Base-by-base conservation (phyloP, 345 rosid species). In the Schrenkiella parvula region DNA sequence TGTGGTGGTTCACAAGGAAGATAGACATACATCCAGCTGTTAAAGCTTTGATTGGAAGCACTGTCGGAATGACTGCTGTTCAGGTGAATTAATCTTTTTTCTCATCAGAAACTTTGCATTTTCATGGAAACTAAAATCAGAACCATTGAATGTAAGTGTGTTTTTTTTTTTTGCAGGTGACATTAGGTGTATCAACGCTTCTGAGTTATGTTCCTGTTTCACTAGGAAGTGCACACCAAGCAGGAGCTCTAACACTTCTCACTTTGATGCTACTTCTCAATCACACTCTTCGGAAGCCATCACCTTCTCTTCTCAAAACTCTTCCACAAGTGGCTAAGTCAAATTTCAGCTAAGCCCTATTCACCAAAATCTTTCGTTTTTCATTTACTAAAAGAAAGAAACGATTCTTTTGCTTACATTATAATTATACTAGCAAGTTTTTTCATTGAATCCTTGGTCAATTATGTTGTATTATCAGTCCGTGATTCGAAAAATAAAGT, bases 1-100 rank as follows among this genome's bases (percentile, higher is more conserved):
- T 88, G 59, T 88, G 99, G 96, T 91, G 84, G 95, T 76, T 79
- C 67, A 84, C 97, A 0, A 88, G 88, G 80, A 91, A 78, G 87
- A 68, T 91, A 67, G 95, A 88, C 73, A 74, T 91, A 74, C 99
- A 88, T 82, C 96, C 99, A 12, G 99, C 95, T 7, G 75, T 91
- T 21, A 76, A 82, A 72, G 76, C 88, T 57, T 75, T 95, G 80
- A 84, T 95, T 12, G 95, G 95, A 53, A 83, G 81, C 79, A 86
- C 90, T 1, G 64, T 84, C 0, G 95, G 95, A 82, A 87, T 88
- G 95, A 89, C 92, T 69, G 76, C 84, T 64, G 87, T 91, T 65
- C 96, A 95, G 92, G 97, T 95, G 7, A 59, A 59, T 60, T 56
- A 65, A 10, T 48, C 23, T 31, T 54, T 9, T 8, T 26, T 42